Percentiles rank a stretch among this genome's conserved stretches.
Conservation (phyloP, 306 rosid species). For the Mimosa pudica region DNA sequence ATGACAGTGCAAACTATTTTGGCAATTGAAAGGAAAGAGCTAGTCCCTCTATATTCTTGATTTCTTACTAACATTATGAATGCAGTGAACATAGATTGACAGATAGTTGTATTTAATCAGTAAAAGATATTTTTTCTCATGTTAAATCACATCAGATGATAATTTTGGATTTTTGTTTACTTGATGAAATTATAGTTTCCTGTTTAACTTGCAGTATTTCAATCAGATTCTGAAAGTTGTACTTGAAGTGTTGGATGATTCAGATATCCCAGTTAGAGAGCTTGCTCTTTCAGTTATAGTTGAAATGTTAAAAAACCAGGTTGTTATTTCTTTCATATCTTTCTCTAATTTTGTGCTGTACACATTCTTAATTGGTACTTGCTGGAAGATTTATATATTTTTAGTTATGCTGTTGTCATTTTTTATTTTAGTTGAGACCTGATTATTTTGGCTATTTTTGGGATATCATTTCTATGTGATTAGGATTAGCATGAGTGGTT, state of each 20-base stretch:
- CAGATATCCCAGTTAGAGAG: slow-evolving; percentile 79
- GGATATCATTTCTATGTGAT: background rate
- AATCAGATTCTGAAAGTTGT: slow-evolving; percentile 91
- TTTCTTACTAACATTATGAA: slow-evolving; percentile 18
- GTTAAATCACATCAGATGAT: slow-evolving; percentile 17
- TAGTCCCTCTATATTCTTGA: slow-evolving; percentile 13
- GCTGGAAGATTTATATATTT: background rate
- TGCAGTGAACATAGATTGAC: slow-evolving; percentile 21
- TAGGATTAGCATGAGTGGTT: background rate
- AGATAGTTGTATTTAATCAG: slow-evolving; percentile 22
- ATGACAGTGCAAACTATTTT: background rate
- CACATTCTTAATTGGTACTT: background rate
- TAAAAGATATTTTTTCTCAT: slow-evolving; percentile 8
- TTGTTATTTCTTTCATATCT: slow-evolving; percentile 35
- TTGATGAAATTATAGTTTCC: slow-evolving; percentile 34
- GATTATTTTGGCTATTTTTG: background rate
- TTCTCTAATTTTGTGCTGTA: slow-evolving; percentile 17
- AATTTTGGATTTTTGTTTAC: slow-evolving; percentile 27
- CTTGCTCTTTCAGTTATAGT: slow-evolving; percentile 72
- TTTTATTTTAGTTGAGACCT: background rate
- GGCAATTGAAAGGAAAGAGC: slow-evolving; percentile 27
- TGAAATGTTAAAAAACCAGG: slow-evolving; percentile 98
- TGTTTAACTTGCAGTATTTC: slow-evolving; percentile 79
- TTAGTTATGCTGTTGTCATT: background rate
- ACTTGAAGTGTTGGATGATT: slow-evolving; percentile 94